A percentile compares a stretch with the other conserved stretches of the same genome.
phyloP scores from a whole-genome alignment of 768 basidiomycete genomes.

The Boletus rubescentipes region DNA sequence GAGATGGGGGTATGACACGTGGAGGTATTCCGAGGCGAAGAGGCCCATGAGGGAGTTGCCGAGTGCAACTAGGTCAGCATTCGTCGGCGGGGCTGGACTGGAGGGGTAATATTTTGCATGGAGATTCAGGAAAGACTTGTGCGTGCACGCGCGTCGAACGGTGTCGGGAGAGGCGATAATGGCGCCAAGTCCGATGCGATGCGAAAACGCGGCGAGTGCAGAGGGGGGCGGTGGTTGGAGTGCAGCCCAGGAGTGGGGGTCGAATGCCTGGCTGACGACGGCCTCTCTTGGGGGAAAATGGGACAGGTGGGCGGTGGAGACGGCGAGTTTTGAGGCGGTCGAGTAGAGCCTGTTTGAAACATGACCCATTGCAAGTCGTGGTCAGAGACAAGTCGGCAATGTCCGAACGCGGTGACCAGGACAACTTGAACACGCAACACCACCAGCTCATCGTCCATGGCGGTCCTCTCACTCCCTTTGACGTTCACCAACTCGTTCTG shows the following conservation, averaged over 20 bases:
- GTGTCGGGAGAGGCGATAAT: slow-evolving; percentile 53
- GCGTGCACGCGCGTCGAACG: slow-evolving; percentile 76
- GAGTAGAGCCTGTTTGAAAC: slow-evolving; percentile 53
- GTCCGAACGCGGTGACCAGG: slow-evolving; percentile 13
- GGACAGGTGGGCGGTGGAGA: slow-evolving; percentile 54
- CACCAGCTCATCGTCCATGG: slow-evolving; percentile 48
- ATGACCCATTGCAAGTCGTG: slow-evolving; percentile 49
- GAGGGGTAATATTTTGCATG: slow-evolving; percentile 57
- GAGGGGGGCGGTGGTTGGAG: slow-evolving; percentile 71
- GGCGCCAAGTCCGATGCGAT: slow-evolving; percentile 69
- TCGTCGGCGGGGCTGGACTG: slow-evolving; percentile 56
- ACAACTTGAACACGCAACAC: slow-evolving; percentile 14
- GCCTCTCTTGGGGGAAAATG: slow-evolving; percentile 65
- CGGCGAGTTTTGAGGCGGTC: slow-evolving; percentile 47
- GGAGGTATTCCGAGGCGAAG: slow-evolving; percentile 82
- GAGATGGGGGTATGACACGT: slow-evolving; percentile 81
- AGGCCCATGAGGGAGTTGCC: slow-evolving; percentile 91
- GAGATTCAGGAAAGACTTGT: slow-evolving; percentile 62
- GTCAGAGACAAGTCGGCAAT: slow-evolving; percentile 28
- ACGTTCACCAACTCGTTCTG: slow-evolving; percentile 93
- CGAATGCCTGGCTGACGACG: slow-evolving; percentile 45
- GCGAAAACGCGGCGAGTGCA: slow-evolving; percentile 71
- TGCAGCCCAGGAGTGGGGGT: slow-evolving; percentile 66
- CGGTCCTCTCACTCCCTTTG: slow-evolving; percentile 85
- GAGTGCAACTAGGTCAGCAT: slow-evolving; percentile 69